Evolutionary conservation across 495 filamentous ascomycete species (phyloP).

Genomic region (Aspergillus taichungensis): DNA sequence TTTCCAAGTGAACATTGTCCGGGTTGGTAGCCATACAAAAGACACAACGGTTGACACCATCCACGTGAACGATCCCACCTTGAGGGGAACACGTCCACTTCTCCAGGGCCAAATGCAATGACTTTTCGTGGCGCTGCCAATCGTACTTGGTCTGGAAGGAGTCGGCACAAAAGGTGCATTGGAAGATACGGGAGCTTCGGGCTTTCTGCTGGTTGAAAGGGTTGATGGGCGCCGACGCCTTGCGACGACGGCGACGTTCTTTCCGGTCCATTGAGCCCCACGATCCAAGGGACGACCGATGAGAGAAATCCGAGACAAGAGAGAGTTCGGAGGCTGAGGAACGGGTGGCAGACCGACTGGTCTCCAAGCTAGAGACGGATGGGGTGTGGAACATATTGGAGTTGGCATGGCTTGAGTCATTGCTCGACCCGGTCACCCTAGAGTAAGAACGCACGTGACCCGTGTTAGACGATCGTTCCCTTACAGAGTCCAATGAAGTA

Average conservation of each 20-base stretch:
- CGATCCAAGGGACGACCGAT: slow-evolving; percentile 54
- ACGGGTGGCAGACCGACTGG: slow-evolving; percentile 59
- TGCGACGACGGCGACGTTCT: slow-evolving; percentile 63
- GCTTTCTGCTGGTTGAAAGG: slow-evolving; percentile 33
- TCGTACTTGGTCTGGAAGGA: slow-evolving; percentile 85
- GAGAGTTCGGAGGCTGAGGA: slow-evolving; percentile 54
- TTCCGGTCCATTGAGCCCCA: slow-evolving; percentile 60
- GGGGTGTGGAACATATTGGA: slow-evolving; percentile 59
- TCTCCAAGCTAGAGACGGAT: slow-evolving; percentile 64
- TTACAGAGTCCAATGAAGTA: slow-evolving; percentile 44
- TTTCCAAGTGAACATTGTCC: slow-evolving; percentile 59
- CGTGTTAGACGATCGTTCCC: slow-evolving; percentile 29
- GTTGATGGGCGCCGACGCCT: slow-evolving; percentile 38
- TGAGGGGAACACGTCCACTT: slow-evolving; percentile 76
- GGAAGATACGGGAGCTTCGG: slow-evolving; percentile 47
- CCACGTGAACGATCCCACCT: slow-evolving; percentile 34
- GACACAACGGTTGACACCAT: slow-evolving; percentile 47
- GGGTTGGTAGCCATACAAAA: slow-evolving; percentile 66
- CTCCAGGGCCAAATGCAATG: slow-evolving; percentile 71
- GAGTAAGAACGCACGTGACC: slow-evolving; percentile 38
- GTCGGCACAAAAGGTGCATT: slow-evolving; percentile 90
- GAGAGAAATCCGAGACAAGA: slow-evolving; percentile 66
- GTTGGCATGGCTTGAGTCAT: slow-evolving; percentile 55
- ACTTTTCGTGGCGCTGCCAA: slow-evolving; percentile 88
- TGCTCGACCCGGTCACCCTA: slow-evolving; percentile 47